These are phyloP conservation scores for Cryptosporidium sp. DNA, from an alignment of 169 alveolate species.

Conservation along the genomic window DNA sequence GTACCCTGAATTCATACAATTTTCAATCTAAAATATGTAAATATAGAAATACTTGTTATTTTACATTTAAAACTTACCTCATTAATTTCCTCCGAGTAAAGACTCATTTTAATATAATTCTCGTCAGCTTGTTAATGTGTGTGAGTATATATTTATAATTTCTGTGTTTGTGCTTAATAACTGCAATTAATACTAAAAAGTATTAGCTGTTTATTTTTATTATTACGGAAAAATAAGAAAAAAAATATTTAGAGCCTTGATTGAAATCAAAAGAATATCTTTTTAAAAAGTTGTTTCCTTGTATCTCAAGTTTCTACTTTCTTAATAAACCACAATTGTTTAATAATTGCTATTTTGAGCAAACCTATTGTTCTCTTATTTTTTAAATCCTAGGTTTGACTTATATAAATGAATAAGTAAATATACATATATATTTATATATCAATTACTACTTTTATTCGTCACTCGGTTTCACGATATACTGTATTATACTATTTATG, in stretches of 20 bases:
- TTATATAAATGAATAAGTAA: no score
- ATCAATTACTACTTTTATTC: no score
- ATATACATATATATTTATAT: no score
- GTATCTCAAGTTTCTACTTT: no score
- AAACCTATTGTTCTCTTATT: no score
- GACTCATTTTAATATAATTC: background rate
- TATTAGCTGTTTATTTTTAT: no score
- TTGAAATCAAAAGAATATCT: background rate
- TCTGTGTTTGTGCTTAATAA: no score
- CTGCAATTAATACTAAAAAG: background rate
- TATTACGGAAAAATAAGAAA: background rate
- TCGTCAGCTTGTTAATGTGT: background rate
- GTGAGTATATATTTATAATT: no score
- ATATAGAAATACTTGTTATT: background rate
- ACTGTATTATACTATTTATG: background rate
- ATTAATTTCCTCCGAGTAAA: conserved; percentile 35
- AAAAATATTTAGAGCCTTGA: background rate
- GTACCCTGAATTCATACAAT: conserved; percentile 54
- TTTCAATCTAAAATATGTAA: conserved; percentile 30
- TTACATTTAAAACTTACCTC: conserved; percentile 26
- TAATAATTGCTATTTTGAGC: no score
- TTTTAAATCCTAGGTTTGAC: background rate
- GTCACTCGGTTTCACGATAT: background rate
- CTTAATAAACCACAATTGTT: background rate
- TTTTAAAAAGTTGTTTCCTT: no score